Evolutionary conservation across 192 early-diverging fungal genomes (phyloP).

Genomic region (Coemansia sp.): DNA sequence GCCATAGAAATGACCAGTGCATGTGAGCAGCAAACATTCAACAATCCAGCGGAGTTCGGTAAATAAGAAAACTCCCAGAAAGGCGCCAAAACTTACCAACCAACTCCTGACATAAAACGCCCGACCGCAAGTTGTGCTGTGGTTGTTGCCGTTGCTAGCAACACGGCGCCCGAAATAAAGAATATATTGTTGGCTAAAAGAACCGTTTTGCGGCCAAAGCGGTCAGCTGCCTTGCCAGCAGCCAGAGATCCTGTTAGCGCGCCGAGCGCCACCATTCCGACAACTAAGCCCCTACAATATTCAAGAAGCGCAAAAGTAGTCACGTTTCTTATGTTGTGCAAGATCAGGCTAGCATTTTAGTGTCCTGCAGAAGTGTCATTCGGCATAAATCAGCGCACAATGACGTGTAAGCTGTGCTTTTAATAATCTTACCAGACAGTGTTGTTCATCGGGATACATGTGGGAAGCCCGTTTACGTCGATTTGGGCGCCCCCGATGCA

Average conservation of each 20-base stretch:
- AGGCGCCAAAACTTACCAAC: constrained; percentile 29
- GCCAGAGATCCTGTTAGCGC: constrained; percentile 63
- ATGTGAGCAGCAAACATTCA: not conserved
- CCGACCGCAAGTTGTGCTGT: constrained; percentile 64
- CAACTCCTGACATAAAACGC: constrained; percentile 70
- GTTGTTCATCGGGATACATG: constrained; percentile 39
- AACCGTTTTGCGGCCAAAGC: constrained; percentile 61
- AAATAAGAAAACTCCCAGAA: not conserved
- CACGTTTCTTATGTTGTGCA: no score
- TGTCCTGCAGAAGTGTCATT: not conserved
- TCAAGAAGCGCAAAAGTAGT: no score
- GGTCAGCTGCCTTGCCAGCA: constrained; percentile 56
- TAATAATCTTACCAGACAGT: constrained; percentile 48
- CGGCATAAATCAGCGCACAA: not conserved
- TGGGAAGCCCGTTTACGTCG: constrained; percentile 31
- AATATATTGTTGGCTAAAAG: constrained; percentile 66
- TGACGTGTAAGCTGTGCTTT: not conserved
- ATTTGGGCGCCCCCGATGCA: constrained; percentile 35
- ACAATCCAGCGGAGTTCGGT: not conserved
- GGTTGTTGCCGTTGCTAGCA: constrained; percentile 59
- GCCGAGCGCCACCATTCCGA: constrained; percentile 58
- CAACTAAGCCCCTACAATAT: constrained; percentile 55
- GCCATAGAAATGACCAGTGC: not conserved
- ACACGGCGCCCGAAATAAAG: constrained; percentile 64
- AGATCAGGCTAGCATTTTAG: not conserved